Base-by-base conservation (phyloP, 1,284 basidiomycete species). In the Cutaneotrichosporon dermatis region DNA sequence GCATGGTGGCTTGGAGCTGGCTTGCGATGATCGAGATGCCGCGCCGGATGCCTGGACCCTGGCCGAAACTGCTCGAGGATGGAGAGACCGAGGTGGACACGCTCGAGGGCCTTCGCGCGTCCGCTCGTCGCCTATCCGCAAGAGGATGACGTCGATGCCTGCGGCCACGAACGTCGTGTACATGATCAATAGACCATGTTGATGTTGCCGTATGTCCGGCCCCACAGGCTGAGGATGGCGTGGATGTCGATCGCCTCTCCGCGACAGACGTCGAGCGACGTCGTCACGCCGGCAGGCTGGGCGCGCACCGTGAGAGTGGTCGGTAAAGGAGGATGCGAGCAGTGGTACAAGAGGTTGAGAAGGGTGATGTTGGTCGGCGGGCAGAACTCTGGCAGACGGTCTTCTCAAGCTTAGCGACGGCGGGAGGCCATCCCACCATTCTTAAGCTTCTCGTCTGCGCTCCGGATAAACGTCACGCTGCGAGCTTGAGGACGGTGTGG, bases 131-230 rank as follows among this genome's bases (percentile, higher is more conserved):
- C 62, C 66, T 1, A 63, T 61, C 11, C 66, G 64, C 33, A 67
- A 55, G 37, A 67, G 48, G 13, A 67, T 50, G 13, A 66, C 60
- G 54, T 67, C 66, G 6, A 67, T 55, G 4, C 66, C 66, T 2
- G 66, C 66, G 1, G 66, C 66, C 25, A 67, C 58, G 36, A 65
- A 67, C 11, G 59, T 61, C 34, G 58, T 55, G 60, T 67, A 67
- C 61, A 65, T 65, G 53, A 62, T 57, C 52, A 67, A 52, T 65
- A 67, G 36, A 67, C 63, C 58, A 65, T 61, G 61, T 67, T 67
- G 58, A 67, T 54, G 55, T 65, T 54, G 37, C 66, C 66, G 49
- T 50, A 67, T 2, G 66, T 67, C n/a, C 60, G 25, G 12, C 58
- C 63, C 66, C 66, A 67, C 6, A 65, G 56, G 6, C 58, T 57